Conservation (phyloP, 106 monocot species). For the Dioscorea zingiberensis region DNA sequence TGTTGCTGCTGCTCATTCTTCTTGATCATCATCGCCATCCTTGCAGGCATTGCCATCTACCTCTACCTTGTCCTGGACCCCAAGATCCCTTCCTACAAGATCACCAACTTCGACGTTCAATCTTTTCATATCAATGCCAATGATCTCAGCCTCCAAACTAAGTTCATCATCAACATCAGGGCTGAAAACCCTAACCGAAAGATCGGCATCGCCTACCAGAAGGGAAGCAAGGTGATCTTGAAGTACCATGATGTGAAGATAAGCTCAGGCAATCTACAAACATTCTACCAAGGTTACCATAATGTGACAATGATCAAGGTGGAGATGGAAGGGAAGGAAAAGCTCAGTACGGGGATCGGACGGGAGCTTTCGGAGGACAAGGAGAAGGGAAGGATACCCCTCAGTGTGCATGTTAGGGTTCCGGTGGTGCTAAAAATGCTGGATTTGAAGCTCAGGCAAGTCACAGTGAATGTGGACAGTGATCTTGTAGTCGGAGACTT, state of each 20-base stretch:
- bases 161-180: constrained; percentile 25
- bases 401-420: constrained; percentile 48
- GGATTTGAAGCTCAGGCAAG: constrained; percentile 23
- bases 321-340: constrained; percentile 28
- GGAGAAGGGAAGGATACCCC: constrained; percentile 32
- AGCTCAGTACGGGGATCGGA: constrained; percentile 26
- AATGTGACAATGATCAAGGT: constrained; percentile 47
- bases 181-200: constrained; percentile 59
- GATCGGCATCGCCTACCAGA: constrained; percentile 48
- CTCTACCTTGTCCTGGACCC: constrained; percentile 31
- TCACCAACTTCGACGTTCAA: constrained; percentile 29
- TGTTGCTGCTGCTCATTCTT: constrained; percentile 47
- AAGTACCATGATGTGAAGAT: constrained; percentile 29
- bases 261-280: constrained; percentile 46
- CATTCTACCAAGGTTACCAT: constrained; percentile 48
- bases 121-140: constrained; percentile 26
- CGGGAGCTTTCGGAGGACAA: constrained; percentile 31
- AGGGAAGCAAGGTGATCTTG: constrained; percentile 28
- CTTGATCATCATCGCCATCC: constrained; percentile 21
- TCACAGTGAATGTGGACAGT: constrained; percentile 48
- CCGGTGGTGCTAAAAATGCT: constrained; percentile 38
- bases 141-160: constrained; percentile 38
- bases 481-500: constrained; percentile 53
- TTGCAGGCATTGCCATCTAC: constrained; percentile 20
- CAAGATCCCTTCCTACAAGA: constrained; percentile 44